A percentile compares a stretch with the other conserved stretches of the same genome.
phyloP scores from a whole-genome alignment of 208 protist species.

The Polymyxa betae region DNA sequence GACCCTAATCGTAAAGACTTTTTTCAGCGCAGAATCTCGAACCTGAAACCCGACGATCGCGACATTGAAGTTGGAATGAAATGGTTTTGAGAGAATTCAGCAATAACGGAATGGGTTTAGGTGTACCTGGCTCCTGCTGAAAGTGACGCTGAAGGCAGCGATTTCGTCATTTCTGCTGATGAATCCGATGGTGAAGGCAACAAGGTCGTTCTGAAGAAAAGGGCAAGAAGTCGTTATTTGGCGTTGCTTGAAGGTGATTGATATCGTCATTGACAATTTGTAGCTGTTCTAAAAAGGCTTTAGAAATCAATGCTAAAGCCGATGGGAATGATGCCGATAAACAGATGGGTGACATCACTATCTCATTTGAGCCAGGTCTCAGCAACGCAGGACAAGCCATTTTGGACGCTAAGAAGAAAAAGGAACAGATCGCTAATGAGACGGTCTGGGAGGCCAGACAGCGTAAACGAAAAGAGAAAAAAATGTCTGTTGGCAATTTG shows the following conservation, averaged over 20 bases:
- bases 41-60: background rate
- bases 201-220: background rate
- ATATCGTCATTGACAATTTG: background rate
- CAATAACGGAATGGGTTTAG: background rate
- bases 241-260: constrained; percentile 1
- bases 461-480: constrained; percentile 42
- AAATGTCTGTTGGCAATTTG: background rate
- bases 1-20: constrained; percentile 6
- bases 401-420: background rate
- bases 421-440: constrained; percentile 25
- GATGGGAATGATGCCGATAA: background rate
- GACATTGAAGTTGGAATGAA: constrained; percentile 9
- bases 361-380: constrained; percentile 10
- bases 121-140: constrained; percentile 44
- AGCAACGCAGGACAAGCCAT: constrained; percentile 25
- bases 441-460: constrained; percentile 42
- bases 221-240: constrained; percentile 7
- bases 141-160: constrained; percentile 32
- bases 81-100: background rate
- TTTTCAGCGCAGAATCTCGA: background rate
- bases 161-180: background rate
- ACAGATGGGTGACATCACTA: constrained; percentile 5
- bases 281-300: background rate
- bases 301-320: background rate
- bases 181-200: constrained; percentile 24